These are phyloP conservation scores for Aspergillus cavernicola DNA, from an alignment of 495 filamentous ascomycete species.

Conservation along the genomic window DNA sequence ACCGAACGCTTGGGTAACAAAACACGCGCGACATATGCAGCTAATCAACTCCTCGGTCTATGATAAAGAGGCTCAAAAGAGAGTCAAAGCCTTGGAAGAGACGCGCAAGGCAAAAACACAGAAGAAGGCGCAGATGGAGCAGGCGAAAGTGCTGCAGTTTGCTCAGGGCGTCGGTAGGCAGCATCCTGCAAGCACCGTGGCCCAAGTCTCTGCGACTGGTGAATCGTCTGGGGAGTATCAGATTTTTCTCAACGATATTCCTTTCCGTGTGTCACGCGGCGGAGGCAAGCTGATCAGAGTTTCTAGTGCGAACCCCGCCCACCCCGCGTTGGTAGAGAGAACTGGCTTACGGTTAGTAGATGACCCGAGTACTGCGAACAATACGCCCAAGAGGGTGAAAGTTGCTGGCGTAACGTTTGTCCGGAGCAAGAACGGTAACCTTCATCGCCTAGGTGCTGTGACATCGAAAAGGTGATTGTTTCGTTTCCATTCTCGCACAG, in stretches of 20 bases:
- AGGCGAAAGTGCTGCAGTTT: constrained; percentile 49
- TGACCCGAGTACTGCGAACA: constrained; percentile 57
- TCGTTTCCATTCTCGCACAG: not conserved
- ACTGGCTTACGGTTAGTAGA: constrained; percentile 51
- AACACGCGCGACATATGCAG: constrained; percentile 80
- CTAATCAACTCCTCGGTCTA: constrained; percentile 83
- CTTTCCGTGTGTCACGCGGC: constrained; percentile 69
- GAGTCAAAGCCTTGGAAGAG: constrained; percentile 70
- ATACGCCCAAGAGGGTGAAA: constrained; percentile 73
- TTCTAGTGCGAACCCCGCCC: constrained; percentile 54
- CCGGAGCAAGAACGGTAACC: constrained; percentile 86
- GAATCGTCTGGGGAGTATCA: constrained; percentile 51
- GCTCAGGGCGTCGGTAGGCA: constrained; percentile 31
- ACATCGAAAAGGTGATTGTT: constrained; percentile 40
- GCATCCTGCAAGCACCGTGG: constrained; percentile 31
- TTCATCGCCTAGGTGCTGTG: constrained; percentile 60
- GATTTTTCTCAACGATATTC: constrained; percentile 69
- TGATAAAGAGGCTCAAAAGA: constrained; percentile 67
- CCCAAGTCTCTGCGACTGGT: constrained; percentile 31
- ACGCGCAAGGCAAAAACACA: constrained; percentile 58
- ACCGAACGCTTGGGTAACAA: constrained; percentile 66
- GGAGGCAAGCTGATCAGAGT: constrained; percentile 82
- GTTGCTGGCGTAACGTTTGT: constrained; percentile 84
- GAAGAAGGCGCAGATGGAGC: constrained; percentile 59
- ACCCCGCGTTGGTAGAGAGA: constrained; percentile 11